Conservation (phyloP, 805 yeast genomes). For the Candida lessepsii region DNA sequence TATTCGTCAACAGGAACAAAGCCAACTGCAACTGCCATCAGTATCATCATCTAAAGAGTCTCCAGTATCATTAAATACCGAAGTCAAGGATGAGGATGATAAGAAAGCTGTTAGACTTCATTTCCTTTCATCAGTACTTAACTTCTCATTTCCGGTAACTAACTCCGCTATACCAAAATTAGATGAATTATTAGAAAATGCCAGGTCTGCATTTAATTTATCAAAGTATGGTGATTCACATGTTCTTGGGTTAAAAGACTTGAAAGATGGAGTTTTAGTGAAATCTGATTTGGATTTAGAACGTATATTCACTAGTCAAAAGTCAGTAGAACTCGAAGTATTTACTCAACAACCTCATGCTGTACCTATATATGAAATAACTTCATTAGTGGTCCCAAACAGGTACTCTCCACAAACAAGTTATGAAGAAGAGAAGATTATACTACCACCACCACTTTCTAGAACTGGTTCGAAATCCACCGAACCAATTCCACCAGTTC, state of each 20-base stretch:
- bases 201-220: slow-evolving; percentile 62
- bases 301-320: slow-evolving; percentile 30
- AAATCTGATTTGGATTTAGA: slow-evolving; percentile 38
- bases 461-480: slow-evolving; percentile 7
- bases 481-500: slow-evolving; percentile 14
- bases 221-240: slow-evolving; percentile 16
- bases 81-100: slow-evolving; percentile 20
- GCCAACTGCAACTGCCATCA: background rate
- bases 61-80: slow-evolving; percentile 14
- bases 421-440: slow-evolving; percentile 23
- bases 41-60: background rate
- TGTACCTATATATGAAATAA: slow-evolving; percentile 37
- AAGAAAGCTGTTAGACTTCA: slow-evolving; percentile 40
- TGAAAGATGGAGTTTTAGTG: slow-evolving; percentile 24
- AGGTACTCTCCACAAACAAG: slow-evolving; percentile 5
- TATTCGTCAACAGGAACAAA: slow-evolving; percentile 12
- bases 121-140: slow-evolving; percentile 54
- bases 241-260: slow-evolving; percentile 27
- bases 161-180: slow-evolving; percentile 80
- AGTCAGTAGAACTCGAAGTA: slow-evolving; percentile 36
- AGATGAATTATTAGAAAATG: slow-evolving; percentile 75
- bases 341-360: slow-evolving; percentile 33
- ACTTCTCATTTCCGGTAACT: slow-evolving; percentile 62
- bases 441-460: slow-evolving; percentile 35
- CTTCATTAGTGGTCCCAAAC: slow-evolving; percentile 30